phyloP scores from a whole-genome alignment of 257 asterid genomes.

The Euphrasia confusa region DNA sequence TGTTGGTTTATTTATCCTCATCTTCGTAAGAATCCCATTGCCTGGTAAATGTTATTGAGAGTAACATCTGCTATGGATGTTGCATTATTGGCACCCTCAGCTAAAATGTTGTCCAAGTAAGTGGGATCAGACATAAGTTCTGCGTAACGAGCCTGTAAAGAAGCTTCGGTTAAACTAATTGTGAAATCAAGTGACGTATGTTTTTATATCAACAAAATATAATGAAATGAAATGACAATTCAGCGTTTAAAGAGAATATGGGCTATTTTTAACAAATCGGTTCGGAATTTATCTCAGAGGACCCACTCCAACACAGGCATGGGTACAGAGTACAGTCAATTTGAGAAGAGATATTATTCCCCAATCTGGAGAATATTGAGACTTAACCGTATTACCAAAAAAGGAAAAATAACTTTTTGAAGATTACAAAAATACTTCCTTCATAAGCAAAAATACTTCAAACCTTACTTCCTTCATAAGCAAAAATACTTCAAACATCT shows the following conservation, averaged over 20 bases:
- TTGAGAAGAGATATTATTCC: too few relatives aligned
- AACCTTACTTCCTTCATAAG: too few relatives aligned
- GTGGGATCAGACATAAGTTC: conserved; percentile 63
- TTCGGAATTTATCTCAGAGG: background rate
- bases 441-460: too few relatives aligned
- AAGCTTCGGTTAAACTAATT: conserved; percentile 5
- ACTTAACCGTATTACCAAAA: too few relatives aligned
- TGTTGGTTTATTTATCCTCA: conserved; percentile 20
- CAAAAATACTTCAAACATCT: too few relatives aligned
- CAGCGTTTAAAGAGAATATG: background rate
- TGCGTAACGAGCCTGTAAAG: conserved; percentile 57
- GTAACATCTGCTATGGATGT: conserved; percentile 65
- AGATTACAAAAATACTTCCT: too few relatives aligned
- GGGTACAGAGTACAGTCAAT: too few relatives aligned
- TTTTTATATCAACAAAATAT: background rate
- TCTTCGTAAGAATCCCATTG: conserved; percentile 84
- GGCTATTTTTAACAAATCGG: background rate
- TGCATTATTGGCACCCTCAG: conserved; percentile 83
- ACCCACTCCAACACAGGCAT: too few relatives aligned
- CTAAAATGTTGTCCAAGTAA: conserved; percentile 62
- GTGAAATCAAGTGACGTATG: conserved; percentile 7
- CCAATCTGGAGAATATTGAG: too few relatives aligned
- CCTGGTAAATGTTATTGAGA: conserved; percentile 64
- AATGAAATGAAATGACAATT: background rate
- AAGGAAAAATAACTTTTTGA: too few relatives aligned